phyloP scores from a whole-genome alignment of 164 flowering plant genomes.

The Malania oleifera region DNA sequence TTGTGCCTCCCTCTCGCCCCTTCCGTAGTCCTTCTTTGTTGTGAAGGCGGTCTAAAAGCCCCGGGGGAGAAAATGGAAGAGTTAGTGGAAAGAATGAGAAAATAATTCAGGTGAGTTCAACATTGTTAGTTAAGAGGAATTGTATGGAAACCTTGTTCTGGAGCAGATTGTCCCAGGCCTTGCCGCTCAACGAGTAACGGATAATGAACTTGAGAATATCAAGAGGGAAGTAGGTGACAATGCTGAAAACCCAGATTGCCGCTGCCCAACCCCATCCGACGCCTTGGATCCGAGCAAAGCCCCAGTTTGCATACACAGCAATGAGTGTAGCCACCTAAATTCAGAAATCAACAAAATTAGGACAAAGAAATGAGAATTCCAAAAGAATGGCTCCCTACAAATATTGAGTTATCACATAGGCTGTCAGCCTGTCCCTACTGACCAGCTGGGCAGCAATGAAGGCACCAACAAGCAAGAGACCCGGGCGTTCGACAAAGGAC shows the following conservation, averaged over 20 bases:
- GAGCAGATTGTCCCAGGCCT: constrained; percentile 56
- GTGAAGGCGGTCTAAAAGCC: constrained; percentile 67
- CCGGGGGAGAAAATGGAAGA: background rate
- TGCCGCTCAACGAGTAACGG: constrained; percentile 49
- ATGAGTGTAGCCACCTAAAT: constrained; percentile 54
- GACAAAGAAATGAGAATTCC: no score
- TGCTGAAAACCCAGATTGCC: constrained; percentile 60
- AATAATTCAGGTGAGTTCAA: no score
- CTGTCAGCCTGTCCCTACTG: constrained; percentile 35
- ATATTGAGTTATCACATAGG: no score
- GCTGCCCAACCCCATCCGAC: constrained; percentile 91
- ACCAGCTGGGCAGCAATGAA: constrained; percentile 71
- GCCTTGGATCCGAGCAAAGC: constrained; percentile 53
- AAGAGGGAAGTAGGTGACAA: constrained; percentile 67
- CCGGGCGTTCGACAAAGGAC: constrained; percentile 84
- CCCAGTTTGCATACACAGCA: constrained; percentile 63
- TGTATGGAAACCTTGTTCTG: constrained; percentile 55
- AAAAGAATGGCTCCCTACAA: no score
- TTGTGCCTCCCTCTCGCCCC: constrained; percentile 80
- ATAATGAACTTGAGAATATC: constrained; percentile 64
- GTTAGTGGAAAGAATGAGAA: no score
- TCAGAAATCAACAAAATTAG: background rate
- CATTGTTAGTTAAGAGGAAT: no score
- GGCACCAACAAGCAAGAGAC: constrained; percentile 55
- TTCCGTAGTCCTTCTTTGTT: constrained; percentile 76